Base-by-base conservation (phyloP, 306 rosid species). In the Quercus cerris region DNA sequence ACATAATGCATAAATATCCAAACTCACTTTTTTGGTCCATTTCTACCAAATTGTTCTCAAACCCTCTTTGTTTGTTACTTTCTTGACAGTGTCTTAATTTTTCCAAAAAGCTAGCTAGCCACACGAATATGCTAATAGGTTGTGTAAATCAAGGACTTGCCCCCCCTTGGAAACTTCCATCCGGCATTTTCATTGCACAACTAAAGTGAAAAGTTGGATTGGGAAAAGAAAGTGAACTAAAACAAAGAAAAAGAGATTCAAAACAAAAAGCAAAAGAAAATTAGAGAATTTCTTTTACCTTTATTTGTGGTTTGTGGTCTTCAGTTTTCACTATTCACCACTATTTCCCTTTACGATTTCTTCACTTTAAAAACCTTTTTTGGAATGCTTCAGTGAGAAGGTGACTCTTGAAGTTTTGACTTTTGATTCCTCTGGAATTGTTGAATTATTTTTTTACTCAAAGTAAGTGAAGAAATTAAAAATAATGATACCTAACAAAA, bases 271-370 rank as follows among this genome's bases (percentile, higher is more conserved):
- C 25, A 61, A 23, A 78, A 71, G 2, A 1, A 13, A 74, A 70
- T 15, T 82, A 77, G 77, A 72, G 78, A 70, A 62, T 74, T 67
- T 83, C 75, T 74, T 85, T 86, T 57, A 13, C 27, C 49, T 9
- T 12, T 35, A 31, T 75, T 56, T 58, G 56, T 71, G 11, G 14
- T 66, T 15, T 35, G 6, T 33, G 38, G 38, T 33, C 44, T 4
- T 77, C 71, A 63, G 38, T 33, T 58, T 4, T 77, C 71, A 63
- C 44, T 77, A 19, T 67, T 56, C 59, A 64, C 49, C 46, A 70
- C 85, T 78, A 70, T 77, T 81, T 41, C 64, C 59, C 84, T 81
- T 83, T 73, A 57, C 77, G 81, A 56, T 62, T 78, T 79, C 72
- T 68, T 75, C 59, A 9, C 57, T 57, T 75, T 77, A 17, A 49